Evolutionary conservation across 1,284 basidiomycete genomes (phyloP).

Genomic region (Hymenochaete sp.): DNA sequence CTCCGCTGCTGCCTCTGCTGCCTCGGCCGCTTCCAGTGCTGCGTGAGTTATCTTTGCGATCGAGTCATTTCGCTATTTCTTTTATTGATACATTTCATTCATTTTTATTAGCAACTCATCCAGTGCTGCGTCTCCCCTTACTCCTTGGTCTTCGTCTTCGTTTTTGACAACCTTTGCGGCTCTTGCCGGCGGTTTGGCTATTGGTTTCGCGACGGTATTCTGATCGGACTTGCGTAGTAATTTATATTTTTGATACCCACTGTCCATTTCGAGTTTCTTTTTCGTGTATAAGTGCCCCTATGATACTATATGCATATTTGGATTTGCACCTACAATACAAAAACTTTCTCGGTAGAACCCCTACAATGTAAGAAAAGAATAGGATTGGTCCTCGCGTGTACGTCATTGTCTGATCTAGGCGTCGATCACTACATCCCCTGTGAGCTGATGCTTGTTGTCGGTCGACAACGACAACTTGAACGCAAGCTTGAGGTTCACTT

Average conservation of each 20-base stretch:
- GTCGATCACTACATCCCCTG: too few relatives aligned
- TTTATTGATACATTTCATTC: slow-evolving; percentile 1
- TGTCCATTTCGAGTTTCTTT: neutral
- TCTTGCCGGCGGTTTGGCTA: slow-evolving; percentile 34
- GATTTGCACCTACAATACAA: too few relatives aligned
- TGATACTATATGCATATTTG: too few relatives aligned
- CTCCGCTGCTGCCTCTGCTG: slow-evolving; percentile 21
- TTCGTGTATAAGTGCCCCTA: too few relatives aligned
- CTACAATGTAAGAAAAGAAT: too few relatives aligned
- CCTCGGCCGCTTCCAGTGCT: slow-evolving; percentile 23
- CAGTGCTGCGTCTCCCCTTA: neutral
- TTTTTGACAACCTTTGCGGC: slow-evolving; percentile 35
- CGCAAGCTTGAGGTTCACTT: neutral
- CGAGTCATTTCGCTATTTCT: neutral
- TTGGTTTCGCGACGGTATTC: slow-evolving; percentile 34
- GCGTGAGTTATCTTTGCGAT: slow-evolving; percentile 22
- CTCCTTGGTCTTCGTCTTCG: slow-evolving; percentile 24
- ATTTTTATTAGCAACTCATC: neutral
- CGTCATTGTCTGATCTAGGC: too few relatives aligned
- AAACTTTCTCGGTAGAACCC: too few relatives aligned
- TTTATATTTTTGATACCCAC: neutral
- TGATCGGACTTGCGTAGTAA: slow-evolving; percentile 21
- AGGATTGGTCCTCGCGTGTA: too few relatives aligned
- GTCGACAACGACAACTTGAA: neutral
- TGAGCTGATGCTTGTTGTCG: too few relatives aligned